Evolutionary conservation across 768 basidiomycete genomes (phyloP), one percentile per base, ranked within the genome.

Genomic region (Boletus sensibilis): DNA sequence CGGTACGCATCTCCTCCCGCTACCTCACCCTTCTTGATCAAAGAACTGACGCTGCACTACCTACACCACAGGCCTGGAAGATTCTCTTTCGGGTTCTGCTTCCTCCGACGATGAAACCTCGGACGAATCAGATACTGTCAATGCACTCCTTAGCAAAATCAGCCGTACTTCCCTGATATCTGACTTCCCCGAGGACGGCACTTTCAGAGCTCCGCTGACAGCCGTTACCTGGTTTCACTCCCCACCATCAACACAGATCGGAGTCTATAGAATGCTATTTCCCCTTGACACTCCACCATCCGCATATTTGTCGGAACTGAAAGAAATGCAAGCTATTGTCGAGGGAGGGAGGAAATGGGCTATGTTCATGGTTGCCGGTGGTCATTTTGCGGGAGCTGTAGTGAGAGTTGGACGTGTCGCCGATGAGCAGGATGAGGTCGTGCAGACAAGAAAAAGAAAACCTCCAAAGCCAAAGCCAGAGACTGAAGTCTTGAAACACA

Each of bases 381-480:
- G 97, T 12, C 97, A 99, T 72, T 98, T 99, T 74, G 97, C 97
- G 14, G 97, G 96, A 25, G 88, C 94, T 53, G 79, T 99, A 34
- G 86, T 87, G 13, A 79, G 86, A 34, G 89, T 93, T 27, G 83
- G 86, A 72, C 72, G 77, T 57, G 57, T 80, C 55, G 75, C 75
- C 16, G 78, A 79, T 7, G 82, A 83, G 4, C 73, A 73, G 50
- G 67, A 65, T 38, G 61, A 59, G 27, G 64, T 72, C 50, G 69
- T 77, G 58, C 72, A 72, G 56, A 70, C 75, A 65, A 63, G 77
- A 70, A 84, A 77, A 61, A 79, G 80, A 66, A 88, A 84, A 55
- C 76, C 72, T 16, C 87, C 82, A 64, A 83, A 79, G 57, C 82
- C 87, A 20, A 90, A 83, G 69, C 80, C 87, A 4, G 91, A 94